Evolutionary conservation across 768 basidiomycete species (phyloP).

Genomic region (Mycena capillaripes): DNA sequence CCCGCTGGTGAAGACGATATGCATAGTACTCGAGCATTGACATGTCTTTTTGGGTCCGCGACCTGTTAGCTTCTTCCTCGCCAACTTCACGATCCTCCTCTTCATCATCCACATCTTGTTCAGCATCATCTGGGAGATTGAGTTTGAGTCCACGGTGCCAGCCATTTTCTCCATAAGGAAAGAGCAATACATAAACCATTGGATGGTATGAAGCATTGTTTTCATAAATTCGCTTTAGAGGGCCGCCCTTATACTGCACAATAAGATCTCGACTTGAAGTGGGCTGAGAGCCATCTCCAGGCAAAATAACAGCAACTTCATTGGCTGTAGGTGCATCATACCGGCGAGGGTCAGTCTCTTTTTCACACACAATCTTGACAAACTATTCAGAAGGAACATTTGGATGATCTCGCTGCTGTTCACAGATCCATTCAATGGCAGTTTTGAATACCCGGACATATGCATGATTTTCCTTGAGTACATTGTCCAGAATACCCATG

Average conservation of each 20-base stretch:
- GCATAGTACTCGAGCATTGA: conserved; percentile 46
- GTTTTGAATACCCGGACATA: conserved; percentile 5
- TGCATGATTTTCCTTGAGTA: conserved; percentile 8
- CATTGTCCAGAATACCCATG: conserved; percentile 31
- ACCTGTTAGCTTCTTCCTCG: neutral
- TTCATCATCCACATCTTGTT: neutral
- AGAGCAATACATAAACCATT: conserved; percentile 47
- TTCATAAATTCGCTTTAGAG: conserved; percentile 34
- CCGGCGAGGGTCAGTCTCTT: neutral
- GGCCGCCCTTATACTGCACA: neutral
- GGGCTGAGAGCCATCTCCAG: conserved; percentile 40
- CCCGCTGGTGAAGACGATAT: conserved; percentile 48
- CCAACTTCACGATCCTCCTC: neutral
- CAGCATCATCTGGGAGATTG: neutral
- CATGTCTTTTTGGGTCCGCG: conserved; percentile 12
- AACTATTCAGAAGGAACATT: conserved; percentile 21
- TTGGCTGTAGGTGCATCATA: neutral
- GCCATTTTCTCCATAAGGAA: conserved; percentile 49
- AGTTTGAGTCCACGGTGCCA: conserved; percentile 48
- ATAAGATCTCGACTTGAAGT: neutral
- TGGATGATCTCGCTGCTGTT: conserved; percentile 37
- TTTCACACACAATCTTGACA: conserved; percentile 1
- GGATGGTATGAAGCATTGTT: conserved; percentile 48
- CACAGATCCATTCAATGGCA: conserved; percentile 11
- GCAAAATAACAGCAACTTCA: conserved; percentile 35